Evolutionary conservation across 768 basidiomycete genomes (phyloP).

Genomic region (Amanita fuliginea): DNA sequence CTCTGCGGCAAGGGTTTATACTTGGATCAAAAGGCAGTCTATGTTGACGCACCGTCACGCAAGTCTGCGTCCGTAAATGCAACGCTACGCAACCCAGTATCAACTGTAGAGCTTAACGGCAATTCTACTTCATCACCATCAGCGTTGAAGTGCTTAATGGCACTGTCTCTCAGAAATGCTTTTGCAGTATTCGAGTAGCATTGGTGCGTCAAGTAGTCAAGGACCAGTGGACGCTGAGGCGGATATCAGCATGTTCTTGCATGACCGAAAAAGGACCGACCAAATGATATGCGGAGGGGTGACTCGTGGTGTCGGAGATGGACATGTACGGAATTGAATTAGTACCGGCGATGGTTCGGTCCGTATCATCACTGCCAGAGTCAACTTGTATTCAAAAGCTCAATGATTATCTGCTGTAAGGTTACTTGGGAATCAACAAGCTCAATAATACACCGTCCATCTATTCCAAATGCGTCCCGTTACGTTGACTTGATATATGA

Average conservation of each 20-base stretch:
- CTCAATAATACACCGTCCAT: background rate
- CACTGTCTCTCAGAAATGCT: slow-evolving; percentile 55
- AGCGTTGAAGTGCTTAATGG: slow-evolving; percentile 49
- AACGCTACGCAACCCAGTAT: background rate
- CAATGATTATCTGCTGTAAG: background rate
- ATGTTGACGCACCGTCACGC: slow-evolving; percentile 1
- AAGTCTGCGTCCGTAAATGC: background rate
- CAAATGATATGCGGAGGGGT: slow-evolving; percentile 30
- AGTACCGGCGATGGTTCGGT: background rate
- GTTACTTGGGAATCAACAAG: background rate
- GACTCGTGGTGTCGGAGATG: background rate
- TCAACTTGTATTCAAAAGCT: background rate
- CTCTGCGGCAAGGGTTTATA: slow-evolving; percentile 28
- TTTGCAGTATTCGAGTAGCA: slow-evolving; percentile 64
- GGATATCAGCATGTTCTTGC: background rate
- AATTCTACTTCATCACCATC: slow-evolving; percentile 54
- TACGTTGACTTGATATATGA: background rate
- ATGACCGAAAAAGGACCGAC: slow-evolving; percentile 17
- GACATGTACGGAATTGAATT: background rate
- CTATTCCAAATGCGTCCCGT: too few relatives aligned
- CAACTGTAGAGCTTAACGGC: slow-evolving; percentile 4
- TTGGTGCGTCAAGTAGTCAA: slow-evolving; percentile 69
- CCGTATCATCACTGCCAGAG: too few relatives aligned
- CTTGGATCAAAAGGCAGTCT: background rate
- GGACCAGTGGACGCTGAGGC: slow-evolving; percentile 50